Evolutionary conservation across 768 basidiomycete genomes (phyloP).

Genomic region (Dioszegia hungarica): DNA sequence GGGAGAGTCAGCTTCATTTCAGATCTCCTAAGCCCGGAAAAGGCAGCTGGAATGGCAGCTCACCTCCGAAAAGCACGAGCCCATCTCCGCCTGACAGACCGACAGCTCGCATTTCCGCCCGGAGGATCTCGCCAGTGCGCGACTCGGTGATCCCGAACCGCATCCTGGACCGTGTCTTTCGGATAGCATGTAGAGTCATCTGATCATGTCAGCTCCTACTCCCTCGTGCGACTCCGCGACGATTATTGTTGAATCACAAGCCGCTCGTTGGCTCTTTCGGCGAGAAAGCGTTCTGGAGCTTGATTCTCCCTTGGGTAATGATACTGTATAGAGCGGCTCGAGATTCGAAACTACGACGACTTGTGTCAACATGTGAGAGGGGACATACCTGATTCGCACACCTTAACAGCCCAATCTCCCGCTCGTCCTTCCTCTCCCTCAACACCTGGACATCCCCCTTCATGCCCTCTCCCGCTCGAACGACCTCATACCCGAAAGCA

Average conservation of each 20-base stretch:
- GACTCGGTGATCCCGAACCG: slow-evolving; percentile 73
- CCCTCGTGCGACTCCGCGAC: too few species aligned
- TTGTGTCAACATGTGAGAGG: background rate
- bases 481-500: slow-evolving; percentile 51
- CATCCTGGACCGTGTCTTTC: slow-evolving; percentile 60
- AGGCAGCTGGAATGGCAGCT: background rate
- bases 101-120: slow-evolving; percentile 56
- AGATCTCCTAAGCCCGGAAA: too few species aligned
- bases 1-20: background rate
- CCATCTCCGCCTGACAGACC: slow-evolving; percentile 61
- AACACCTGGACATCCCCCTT: slow-evolving; percentile 56
- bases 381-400: slow-evolving; percentile 70
- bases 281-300: too few species aligned
- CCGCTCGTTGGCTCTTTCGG: too few species aligned
- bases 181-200: slow-evolving; percentile 73
- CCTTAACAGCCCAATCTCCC: slow-evolving; percentile 66
- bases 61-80: slow-evolving; percentile 74
- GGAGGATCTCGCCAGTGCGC: slow-evolving; percentile 60
- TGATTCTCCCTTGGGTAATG: too few species aligned
- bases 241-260: too few species aligned
- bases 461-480: slow-evolving; percentile 54
- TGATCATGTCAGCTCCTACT: slow-evolving; percentile 49
- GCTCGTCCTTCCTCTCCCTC: slow-evolving; percentile 67
- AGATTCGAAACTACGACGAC: too few species aligned
- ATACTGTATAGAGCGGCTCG: too few species aligned